Percentiles rank a stretch among this genome's conserved stretches.
phyloP scores from a whole-genome alignment of 2,329 filamentous ascomycete genomes.

The Chalaropsis thielavioides region DNA sequence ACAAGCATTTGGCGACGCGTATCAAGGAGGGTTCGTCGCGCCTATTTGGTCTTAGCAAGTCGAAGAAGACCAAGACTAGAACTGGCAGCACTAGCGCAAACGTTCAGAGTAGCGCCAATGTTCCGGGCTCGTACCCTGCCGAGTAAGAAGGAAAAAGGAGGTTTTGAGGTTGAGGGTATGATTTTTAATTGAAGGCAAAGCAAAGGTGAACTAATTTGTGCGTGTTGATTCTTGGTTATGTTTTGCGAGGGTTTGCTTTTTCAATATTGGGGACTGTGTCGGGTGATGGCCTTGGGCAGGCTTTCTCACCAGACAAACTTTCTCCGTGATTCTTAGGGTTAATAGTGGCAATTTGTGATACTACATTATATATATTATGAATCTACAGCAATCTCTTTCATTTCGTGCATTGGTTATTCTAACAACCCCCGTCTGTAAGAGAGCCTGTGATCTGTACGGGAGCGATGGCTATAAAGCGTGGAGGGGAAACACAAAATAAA shows the following conservation, averaged over 20 bases:
- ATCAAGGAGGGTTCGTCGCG: constrained; percentile 11
- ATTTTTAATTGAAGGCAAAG: not conserved
- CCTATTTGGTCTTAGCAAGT: constrained; percentile 9
- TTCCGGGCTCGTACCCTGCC: constrained; percentile 3
- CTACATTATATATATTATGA: no score
- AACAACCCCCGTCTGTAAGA: no score
- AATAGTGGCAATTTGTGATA: not conserved
- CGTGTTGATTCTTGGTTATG: not conserved
- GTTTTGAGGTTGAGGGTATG: not conserved
- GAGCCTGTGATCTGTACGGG: no score
- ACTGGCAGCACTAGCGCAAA: not conserved
- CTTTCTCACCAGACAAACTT: not conserved
- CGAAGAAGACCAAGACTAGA: constrained; percentile 3
- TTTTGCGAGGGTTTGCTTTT: not conserved
- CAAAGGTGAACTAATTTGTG: not conserved
- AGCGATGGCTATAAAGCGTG: no score
- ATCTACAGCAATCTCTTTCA: no score
- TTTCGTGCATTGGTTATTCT: not conserved
- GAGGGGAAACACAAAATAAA: not conserved
- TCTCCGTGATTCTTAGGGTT: not conserved
- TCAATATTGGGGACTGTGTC: not conserved
- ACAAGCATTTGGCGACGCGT: constrained; percentile 6
- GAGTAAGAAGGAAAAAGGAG: not conserved
- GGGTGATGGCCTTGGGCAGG: not conserved
- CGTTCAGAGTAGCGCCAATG: not conserved